Base-by-base conservation (phyloP, 192 early-diverging fungal genomes). In the Tieghemiomyces parasiticus region DNA sequence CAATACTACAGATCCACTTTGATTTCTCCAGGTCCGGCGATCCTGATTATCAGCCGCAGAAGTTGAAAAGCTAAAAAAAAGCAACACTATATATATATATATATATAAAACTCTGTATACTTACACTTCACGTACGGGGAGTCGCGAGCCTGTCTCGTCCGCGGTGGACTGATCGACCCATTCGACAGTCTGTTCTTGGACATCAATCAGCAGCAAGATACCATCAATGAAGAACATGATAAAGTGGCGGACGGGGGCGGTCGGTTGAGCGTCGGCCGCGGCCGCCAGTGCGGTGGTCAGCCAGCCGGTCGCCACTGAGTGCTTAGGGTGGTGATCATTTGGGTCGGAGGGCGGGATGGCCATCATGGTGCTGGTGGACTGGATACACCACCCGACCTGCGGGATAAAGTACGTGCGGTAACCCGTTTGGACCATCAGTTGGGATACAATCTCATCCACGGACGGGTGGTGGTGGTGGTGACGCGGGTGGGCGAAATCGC, bases 311-410 rank as follows among this genome's bases (percentile, higher is more conserved):
- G 45, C 2, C n/a, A n/a, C n/a, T n/a, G n/a, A n/a, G n/a, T n/a
- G n/a, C n/a, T n/a, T n/a, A n/a, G n/a, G n/a, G n/a, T n/a, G n/a
- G n/a, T n/a, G n/a, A n/a, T n/a, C n/a, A n/a, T n/a, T n/a, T n/a
- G n/a, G n/a, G n/a, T n/a, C n/a, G n/a, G n/a, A n/a, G n/a, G n/a
- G n/a, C n/a, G n/a, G n/a, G n/a, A n/a, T n/a, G n/a, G n/a, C n/a
- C 20, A 50, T 26, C 22, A 50, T 50, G 12, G n/a, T 25, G 26
- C 26, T 20, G 32, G 55, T 58, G 34, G 55, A 38, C 35, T 38
- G 33, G 55, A 76, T 49, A 42, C 74, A 76, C 74, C 74, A 76
- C 19, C 74, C 74, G 24, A 76, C 63, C 0, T 68, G 59, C 1
- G 68, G 68, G 31, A 76, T 68, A 56, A 67, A 76, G 35, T 71